Percentiles rank a stretch among this genome's conserved stretches.
Conservation (phyloP, 1,284 basidiomycete genomes). For the Sporisorium sorghi region DNA sequence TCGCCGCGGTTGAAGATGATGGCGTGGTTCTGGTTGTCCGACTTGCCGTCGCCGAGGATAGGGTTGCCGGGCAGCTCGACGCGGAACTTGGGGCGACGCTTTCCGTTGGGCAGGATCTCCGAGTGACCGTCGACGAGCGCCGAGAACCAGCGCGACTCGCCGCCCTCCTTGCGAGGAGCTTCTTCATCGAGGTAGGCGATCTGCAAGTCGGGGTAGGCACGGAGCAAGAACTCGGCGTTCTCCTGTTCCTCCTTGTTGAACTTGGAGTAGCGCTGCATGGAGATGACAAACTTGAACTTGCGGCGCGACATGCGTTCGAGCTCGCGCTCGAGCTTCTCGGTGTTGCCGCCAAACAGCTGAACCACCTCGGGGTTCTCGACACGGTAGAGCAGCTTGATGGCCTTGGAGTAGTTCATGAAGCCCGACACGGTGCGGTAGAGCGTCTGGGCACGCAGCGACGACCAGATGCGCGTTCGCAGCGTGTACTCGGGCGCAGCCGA, state of each 20-base stretch:
- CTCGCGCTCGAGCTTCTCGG: constrained; percentile 95
- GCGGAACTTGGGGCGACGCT: constrained; percentile 94
- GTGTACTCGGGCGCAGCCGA: constrained; percentile 98
- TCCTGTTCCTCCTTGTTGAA: constrained; percentile 99
- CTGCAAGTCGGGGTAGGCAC: constrained; percentile 98
- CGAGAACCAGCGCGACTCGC: constrained; percentile 94
- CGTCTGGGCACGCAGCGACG: constrained; percentile 96
- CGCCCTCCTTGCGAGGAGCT: constrained; percentile 87
- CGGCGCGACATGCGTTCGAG: constrained; percentile 95
- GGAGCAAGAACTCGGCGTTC: constrained; percentile 96
- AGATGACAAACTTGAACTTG: constrained; percentile 99
- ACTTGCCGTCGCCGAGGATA: constrained; percentile 98
- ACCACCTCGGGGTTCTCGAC: constrained; percentile 99
- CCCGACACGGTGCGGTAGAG: constrained; percentile 98
- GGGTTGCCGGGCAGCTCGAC: constrained; percentile 98
- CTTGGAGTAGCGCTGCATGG: constrained; percentile 99
- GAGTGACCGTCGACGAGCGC: constrained; percentile 97
- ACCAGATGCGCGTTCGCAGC: constrained; percentile 98
- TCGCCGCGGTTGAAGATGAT: constrained; percentile 99
- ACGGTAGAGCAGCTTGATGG: constrained; percentile 98
- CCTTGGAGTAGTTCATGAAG: constrained; percentile 99
- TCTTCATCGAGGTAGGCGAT: constrained; percentile 99
- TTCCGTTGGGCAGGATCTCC: constrained; percentile 89
- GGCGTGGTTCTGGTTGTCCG: constrained; percentile 99
- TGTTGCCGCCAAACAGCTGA: constrained; percentile 95